Percentiles rank a stretch among this genome's conserved stretches.
phyloP scores from a whole-genome alignment of 331 rosid species.

The Spiraea crenata region DNA sequence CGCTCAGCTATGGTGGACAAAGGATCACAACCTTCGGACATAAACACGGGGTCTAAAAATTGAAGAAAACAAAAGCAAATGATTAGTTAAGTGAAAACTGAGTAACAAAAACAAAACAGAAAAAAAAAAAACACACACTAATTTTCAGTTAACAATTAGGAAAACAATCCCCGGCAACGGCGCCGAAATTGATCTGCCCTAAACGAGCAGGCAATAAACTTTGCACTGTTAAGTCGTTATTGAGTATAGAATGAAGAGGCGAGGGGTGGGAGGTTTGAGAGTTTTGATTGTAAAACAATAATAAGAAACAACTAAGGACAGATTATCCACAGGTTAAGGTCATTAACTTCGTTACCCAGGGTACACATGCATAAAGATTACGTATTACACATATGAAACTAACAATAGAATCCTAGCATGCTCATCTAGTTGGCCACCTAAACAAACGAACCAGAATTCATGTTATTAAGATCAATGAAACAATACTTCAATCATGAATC shows the following conservation, averaged over 20 bases:
- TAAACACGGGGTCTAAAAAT: not conserved
- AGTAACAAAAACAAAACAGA: not conserved
- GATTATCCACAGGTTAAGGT: too few species aligned
- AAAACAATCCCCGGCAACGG: not conserved
- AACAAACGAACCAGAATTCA: too few species aligned
- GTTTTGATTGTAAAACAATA: too few species aligned
- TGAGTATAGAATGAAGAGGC: not conserved
- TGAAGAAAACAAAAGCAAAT: not conserved
- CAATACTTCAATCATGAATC: too few species aligned
- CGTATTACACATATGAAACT: too few species aligned
- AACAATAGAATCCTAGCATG: too few species aligned
- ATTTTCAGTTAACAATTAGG: not conserved
- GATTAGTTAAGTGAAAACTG: too few species aligned
- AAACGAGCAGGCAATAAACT: not conserved
- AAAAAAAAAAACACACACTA: not conserved
- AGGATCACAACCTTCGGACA: not conserved
- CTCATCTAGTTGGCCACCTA: too few species aligned
- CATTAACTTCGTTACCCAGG: too few species aligned
- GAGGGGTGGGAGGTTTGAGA: not conserved
- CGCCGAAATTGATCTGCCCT: not conserved
- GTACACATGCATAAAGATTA: too few species aligned
- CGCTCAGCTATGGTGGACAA: not conserved
- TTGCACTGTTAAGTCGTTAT: not conserved
- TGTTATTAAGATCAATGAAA: too few species aligned
- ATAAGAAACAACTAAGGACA: too few species aligned